phyloP scores from a whole-genome alignment of 805 yeast genomes.

The Groenewaldozyma tartarivorans region DNA sequence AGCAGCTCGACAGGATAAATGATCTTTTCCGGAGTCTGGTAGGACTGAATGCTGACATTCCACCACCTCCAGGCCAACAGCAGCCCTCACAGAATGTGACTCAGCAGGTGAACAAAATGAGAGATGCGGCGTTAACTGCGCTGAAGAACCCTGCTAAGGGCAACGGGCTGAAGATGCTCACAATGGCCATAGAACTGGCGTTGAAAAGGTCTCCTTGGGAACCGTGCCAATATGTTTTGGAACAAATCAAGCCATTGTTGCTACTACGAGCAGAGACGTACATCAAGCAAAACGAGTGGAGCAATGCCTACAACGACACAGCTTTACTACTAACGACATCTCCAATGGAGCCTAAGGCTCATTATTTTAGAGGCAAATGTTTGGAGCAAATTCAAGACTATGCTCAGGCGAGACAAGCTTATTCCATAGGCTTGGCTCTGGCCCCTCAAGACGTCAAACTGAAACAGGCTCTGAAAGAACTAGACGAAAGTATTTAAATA shows the following conservation, averaged over 20 bases:
- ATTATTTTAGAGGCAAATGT: slow-evolving; percentile 27
- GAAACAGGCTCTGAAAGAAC: neutral
- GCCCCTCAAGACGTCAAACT: slow-evolving; percentile 12
- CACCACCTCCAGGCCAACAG: slow-evolving; percentile 27
- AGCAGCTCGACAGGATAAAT: slow-evolving; percentile 23
- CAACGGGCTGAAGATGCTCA: slow-evolving; percentile 29
- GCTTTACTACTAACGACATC: slow-evolving; percentile 25
- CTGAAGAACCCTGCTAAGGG: slow-evolving; percentile 19
- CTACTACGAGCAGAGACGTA: slow-evolving; percentile 32
- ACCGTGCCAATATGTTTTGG: slow-evolving; percentile 24
- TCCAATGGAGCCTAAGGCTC: slow-evolving; percentile 25
- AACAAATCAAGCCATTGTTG: slow-evolving; percentile 26
- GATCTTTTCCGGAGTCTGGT: slow-evolving; percentile 23
- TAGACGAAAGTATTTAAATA: neutral
- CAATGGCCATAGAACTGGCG: slow-evolving; percentile 32
- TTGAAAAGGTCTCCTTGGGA: slow-evolving; percentile 33
- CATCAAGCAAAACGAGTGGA: slow-evolving; percentile 26
- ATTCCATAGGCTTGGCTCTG: slow-evolving; percentile 12
- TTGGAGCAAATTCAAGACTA: slow-evolving; percentile 17
- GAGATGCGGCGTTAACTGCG: slow-evolving; percentile 25
- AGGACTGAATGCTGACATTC: slow-evolving; percentile 25
- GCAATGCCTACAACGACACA: slow-evolving; percentile 31
- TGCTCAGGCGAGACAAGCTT: slow-evolving; percentile 18
- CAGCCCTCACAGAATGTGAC: slow-evolving; percentile 16
- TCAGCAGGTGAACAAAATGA: slow-evolving; percentile 26